These are phyloP conservation scores for Vanrija pseudolonga DNA, from an alignment of 1,284 basidiomycete genomes.

Conservation along the genomic window DNA sequence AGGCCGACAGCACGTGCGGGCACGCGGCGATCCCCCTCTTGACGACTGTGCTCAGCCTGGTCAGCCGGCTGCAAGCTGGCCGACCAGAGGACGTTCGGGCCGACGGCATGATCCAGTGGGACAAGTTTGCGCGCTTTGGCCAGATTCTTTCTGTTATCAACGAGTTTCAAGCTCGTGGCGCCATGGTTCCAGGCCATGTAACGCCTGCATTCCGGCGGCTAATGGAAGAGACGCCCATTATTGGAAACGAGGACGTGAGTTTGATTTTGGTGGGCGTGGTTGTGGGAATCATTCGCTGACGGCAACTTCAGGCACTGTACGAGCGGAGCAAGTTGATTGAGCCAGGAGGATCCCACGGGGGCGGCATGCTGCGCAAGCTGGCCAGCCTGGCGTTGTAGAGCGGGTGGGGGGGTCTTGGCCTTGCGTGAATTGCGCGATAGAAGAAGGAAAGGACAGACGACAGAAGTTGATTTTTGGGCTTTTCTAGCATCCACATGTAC, in stretches of 20 bases:
- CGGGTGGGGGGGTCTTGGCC: not conserved
- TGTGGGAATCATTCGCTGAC: slow-evolving; percentile 11
- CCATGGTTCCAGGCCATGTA: slow-evolving; percentile 22
- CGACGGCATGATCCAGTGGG: slow-evolving; percentile 37
- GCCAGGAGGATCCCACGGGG: slow-evolving; percentile 10
- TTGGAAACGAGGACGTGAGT: slow-evolving; percentile 42
- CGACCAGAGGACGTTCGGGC: slow-evolving; percentile 31
- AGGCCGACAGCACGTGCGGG: slow-evolving; percentile 37
- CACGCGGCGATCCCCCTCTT: slow-evolving; percentile 45
- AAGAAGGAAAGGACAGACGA: not conserved
- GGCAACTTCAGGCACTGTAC: slow-evolving; percentile 21
- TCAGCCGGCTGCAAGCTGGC: slow-evolving; percentile 34
- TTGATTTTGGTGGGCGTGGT: not conserved
- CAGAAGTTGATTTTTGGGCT: no score
- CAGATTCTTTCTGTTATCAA: slow-evolving; percentile 36
- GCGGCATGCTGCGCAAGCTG: slow-evolving; percentile 19
- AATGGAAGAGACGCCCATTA: slow-evolving; percentile 36
- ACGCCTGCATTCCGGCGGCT: slow-evolving; percentile 25
- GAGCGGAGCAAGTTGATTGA: slow-evolving; percentile 30
- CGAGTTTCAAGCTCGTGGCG: slow-evolving; percentile 35
- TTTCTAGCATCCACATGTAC: no score
- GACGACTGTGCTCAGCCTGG: slow-evolving; percentile 32
- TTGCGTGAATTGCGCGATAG: not conserved
- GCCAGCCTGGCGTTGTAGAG: slow-evolving; percentile 13
- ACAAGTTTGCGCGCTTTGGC: slow-evolving; percentile 40